Evolutionary conservation across 306 rosid genomes (phyloP).

Genomic region (Fagus sylvatica): DNA sequence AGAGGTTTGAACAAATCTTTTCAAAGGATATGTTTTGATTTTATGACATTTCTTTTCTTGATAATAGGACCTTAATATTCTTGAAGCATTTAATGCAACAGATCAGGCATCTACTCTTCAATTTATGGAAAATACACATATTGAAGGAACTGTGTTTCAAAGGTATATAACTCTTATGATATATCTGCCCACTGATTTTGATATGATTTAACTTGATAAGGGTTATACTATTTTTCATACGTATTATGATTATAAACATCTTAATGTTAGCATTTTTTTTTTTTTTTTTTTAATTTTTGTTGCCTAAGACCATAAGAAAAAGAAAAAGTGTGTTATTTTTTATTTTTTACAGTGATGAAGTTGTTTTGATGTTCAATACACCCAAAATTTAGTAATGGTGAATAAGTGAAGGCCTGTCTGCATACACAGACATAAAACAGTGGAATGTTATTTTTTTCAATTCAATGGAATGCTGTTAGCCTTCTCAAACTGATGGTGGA

Average conservation of each 20-base stretch:
- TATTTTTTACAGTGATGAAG: too few relatives aligned
- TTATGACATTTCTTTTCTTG: conserved; percentile 22
- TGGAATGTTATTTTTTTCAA: too few relatives aligned
- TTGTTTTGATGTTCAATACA: too few relatives aligned
- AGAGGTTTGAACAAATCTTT: conserved; percentile 1
- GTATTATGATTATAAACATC: background rate
- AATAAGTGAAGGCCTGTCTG: too few relatives aligned
- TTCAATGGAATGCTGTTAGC: too few relatives aligned
- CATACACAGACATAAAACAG: too few relatives aligned
- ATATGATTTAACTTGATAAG: background rate
- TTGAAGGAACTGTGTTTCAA: conserved; percentile 74
- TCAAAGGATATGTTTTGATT: background rate
- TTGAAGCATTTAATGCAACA: conserved; percentile 59
- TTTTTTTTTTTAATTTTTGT: too few relatives aligned
- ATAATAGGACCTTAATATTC: conserved; percentile 67
- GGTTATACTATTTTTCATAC: background rate
- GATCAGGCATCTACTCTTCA: conserved; percentile 71
- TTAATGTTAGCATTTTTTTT: background rate
- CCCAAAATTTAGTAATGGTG: too few relatives aligned
- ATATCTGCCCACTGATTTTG: background rate
- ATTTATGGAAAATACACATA: conserved; percentile 47
- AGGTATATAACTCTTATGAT: conserved; percentile 42
- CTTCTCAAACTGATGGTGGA: too few relatives aligned
- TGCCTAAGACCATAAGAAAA: too few relatives aligned
- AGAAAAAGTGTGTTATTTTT: too few relatives aligned